phyloP scores from a whole-genome alignment of 1,284 basidiomycete species.

The Ustilago loliicola region DNA sequence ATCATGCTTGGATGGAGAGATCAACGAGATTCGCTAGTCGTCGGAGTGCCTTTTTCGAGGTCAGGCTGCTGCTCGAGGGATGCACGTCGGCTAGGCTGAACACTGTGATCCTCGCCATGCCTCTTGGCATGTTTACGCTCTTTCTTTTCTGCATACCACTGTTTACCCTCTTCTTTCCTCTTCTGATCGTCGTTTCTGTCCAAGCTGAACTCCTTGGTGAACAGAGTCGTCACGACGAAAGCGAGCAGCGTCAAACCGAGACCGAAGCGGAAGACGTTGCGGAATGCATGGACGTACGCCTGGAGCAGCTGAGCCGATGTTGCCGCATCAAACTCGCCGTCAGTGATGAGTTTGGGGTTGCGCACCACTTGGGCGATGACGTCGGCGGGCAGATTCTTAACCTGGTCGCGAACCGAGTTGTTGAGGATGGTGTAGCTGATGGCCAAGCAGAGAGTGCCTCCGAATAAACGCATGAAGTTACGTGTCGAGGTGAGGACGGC shows the following conservation, averaged over 20 bases:
- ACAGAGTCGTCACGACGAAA: conserved; percentile 72
- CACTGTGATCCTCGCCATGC: conserved; percentile 11
- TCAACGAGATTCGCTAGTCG: not conserved
- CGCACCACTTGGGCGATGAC: conserved; percentile 35
- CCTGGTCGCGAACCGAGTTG: conserved; percentile 35
- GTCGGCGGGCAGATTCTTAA: conserved; percentile 14
- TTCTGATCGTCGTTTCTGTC: conserved; percentile 75
- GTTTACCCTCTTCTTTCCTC: conserved; percentile 71
- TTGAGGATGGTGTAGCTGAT: conserved; percentile 74
- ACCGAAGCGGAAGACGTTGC: conserved; percentile 73
- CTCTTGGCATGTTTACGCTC: conserved; percentile 23
- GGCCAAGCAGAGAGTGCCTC: conserved; percentile 77
- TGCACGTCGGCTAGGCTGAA: not conserved
- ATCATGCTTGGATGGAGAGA: not conserved
- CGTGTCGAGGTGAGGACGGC: conserved; percentile 80
- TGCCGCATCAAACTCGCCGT: conserved; percentile 24
- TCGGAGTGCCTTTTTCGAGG: not conserved
- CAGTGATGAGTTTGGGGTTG: conserved; percentile 43
- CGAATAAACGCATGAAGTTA: conserved; percentile 78
- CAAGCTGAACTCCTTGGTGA: conserved; percentile 76
- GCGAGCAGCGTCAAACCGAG: conserved; percentile 52
- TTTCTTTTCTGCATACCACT: conserved; percentile 54
- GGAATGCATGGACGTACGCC: conserved; percentile 77
- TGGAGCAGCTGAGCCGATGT: conserved; percentile 72
- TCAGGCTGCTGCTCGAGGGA: conserved; percentile 3